Conservation (phyloP, 257 asterid genomes). For the Nicotiana noctiflora region DNA sequence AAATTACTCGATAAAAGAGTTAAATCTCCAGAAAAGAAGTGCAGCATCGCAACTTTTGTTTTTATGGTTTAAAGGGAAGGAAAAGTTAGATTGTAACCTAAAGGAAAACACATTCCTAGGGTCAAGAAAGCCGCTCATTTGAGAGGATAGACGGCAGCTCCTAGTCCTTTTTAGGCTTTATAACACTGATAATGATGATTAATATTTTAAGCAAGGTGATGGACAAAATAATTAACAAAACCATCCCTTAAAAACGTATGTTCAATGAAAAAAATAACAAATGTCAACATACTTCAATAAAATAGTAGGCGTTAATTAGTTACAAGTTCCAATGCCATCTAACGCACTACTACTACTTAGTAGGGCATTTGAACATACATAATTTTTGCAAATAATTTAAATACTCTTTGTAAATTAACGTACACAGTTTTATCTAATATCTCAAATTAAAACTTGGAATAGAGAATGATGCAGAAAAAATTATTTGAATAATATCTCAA, state of each 20-base stretch:
- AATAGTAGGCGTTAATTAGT: not conserved
- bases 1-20: conserved; percentile 8
- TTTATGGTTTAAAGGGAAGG: not conserved
- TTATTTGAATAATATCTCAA: too few species aligned
- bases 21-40: not conserved
- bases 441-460: too few species aligned
- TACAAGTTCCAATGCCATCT: not conserved
- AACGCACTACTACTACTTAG: not conserved
- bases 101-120: not conserved
- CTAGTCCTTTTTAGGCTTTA: not conserved
- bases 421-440: too few species aligned
- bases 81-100: not conserved
- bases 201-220: not conserved
- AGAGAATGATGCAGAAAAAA: too few species aligned
- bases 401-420: too few species aligned
- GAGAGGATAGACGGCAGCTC: not conserved
- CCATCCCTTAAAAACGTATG: not conserved
- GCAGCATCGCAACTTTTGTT: not conserved
- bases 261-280: too few species aligned
- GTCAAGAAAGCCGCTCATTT: not conserved
- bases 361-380: too few species aligned
- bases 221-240: not conserved
- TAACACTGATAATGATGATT: too few species aligned
- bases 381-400: too few species aligned
- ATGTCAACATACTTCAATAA: not conserved